Evolutionary conservation across 371 early-diverging fungal genomes (phyloP).

Genomic region (Astathelohania contejeani): DNA sequence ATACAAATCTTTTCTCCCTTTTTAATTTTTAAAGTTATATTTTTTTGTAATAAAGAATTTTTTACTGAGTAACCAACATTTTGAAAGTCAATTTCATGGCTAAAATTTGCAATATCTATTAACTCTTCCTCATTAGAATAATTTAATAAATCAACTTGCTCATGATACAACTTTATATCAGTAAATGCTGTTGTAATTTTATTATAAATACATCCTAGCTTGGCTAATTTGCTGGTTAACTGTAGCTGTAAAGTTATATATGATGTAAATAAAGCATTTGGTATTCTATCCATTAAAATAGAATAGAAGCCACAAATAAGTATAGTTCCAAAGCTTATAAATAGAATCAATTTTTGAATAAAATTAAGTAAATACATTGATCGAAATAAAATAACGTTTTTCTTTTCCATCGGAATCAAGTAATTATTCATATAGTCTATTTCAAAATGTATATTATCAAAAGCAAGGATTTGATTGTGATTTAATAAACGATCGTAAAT

Average conservation of each 20-base stretch:
- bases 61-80: constrained; percentile 16
- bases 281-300: constrained; percentile 12
- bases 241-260: constrained; percentile 20
- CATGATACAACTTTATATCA: too few relatives aligned
- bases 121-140: neutral
- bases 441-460: too few relatives aligned
- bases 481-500: too few relatives aligned
- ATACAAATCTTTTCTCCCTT: constrained; percentile 52
- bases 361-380: constrained; percentile 43
- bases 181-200: constrained; percentile 31
- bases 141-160: neutral
- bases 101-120: constrained; percentile 4
- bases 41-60: constrained; percentile 23
- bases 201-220: constrained; percentile 45
- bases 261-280: constrained; percentile 12
- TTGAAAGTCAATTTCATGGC: constrained; percentile 17
- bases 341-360: constrained; percentile 34
- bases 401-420: constrained; percentile 8
- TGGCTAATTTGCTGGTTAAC: constrained; percentile 14
- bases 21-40: constrained; percentile 34
- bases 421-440: too few relatives aligned
- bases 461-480: too few relatives aligned
- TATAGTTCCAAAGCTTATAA: constrained; percentile 10
- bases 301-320: constrained; percentile 23
- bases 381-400: constrained; percentile 16